Evolutionary conservation across 1,284 basidiomycete genomes (phyloP).

Genomic region (Cerrena zonata): DNA sequence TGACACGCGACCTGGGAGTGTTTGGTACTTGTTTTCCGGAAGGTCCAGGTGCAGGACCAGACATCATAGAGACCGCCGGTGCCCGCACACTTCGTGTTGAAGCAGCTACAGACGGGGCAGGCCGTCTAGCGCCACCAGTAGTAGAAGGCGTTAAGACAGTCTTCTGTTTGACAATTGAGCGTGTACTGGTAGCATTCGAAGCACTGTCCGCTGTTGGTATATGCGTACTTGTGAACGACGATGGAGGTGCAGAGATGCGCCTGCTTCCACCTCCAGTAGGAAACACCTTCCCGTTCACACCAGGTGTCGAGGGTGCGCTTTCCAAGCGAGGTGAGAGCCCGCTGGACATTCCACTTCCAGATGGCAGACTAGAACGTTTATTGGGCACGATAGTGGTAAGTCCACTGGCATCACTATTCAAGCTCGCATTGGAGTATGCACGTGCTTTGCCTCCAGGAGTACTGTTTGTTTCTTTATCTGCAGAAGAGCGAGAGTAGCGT

Average conservation of each 20-base stretch:
- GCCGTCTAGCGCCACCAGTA: conserved; percentile 9
- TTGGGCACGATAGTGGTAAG: conserved; percentile 39
- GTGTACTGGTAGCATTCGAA: conserved; percentile 19
- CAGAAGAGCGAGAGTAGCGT: conserved; percentile 28
- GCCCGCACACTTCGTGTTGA: conserved; percentile 23
- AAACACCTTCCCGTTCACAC: conserved; percentile 9
- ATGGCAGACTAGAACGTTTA: conserved; percentile 14
- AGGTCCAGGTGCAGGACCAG: conserved; percentile 19
- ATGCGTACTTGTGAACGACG: conserved; percentile 18
- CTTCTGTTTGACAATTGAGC: conserved; percentile 19
- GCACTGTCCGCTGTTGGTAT: conserved; percentile 13
- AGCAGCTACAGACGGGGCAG: conserved; percentile 6
- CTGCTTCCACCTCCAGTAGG: conserved; percentile 12
- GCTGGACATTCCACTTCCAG: conserved; percentile 13
- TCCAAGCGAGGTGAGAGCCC: not conserved
- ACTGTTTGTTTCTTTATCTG: conserved; percentile 24
- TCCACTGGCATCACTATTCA: conserved; percentile 30
- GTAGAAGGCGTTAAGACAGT: conserved; percentile 21
- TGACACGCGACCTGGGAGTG: conserved; percentile 31
- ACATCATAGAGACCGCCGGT: conserved; percentile 21
- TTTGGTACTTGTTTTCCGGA: conserved; percentile 27
- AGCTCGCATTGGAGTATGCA: conserved; percentile 28
- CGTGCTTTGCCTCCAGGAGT: conserved; percentile 26
- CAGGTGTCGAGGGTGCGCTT: conserved; percentile 20
- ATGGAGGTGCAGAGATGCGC: conserved; percentile 21